These are phyloP conservation scores for Gossypium arboreum DNA, from an alignment of 345 rosid species.

Conservation along the genomic window DNA sequence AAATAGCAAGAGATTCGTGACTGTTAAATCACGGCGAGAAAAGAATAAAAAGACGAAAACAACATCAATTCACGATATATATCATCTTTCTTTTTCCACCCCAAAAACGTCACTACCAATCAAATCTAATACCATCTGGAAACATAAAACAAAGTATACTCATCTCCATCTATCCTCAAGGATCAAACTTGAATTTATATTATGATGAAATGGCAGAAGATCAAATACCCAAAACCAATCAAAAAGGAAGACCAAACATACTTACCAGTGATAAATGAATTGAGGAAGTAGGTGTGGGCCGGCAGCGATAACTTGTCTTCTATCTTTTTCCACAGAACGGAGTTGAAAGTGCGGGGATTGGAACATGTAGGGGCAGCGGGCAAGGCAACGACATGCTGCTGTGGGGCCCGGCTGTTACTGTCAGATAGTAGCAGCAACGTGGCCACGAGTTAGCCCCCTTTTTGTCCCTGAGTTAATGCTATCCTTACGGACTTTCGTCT, in stretches of 20 bases:
- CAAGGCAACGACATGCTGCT: neutral
- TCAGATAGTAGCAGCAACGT: neutral
- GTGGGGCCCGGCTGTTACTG: neutral
- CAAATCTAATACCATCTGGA: neutral
- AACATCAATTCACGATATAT: neutral
- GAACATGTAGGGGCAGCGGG: neutral
- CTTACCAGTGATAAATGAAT: neutral
- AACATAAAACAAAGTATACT: neutral
- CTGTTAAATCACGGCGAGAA: neutral
- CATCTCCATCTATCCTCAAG: neutral
- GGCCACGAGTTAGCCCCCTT: neutral
- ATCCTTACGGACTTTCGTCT: neutral
- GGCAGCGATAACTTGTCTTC: neutral
- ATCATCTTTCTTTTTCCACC: neutral
- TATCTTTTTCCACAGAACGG: neutral
- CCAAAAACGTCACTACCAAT: neutral
- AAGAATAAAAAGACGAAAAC: neutral
- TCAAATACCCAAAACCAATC: neutral
- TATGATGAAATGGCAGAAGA: neutral
- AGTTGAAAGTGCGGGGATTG: neutral
- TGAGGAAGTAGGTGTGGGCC: neutral
- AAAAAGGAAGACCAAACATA: neutral
- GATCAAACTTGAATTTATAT: neutral
- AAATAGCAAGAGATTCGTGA: neutral
- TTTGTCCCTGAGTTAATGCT: neutral